phyloP scores from a whole-genome alignment of 768 basidiomycete species.

The Mycena epipterygia region DNA sequence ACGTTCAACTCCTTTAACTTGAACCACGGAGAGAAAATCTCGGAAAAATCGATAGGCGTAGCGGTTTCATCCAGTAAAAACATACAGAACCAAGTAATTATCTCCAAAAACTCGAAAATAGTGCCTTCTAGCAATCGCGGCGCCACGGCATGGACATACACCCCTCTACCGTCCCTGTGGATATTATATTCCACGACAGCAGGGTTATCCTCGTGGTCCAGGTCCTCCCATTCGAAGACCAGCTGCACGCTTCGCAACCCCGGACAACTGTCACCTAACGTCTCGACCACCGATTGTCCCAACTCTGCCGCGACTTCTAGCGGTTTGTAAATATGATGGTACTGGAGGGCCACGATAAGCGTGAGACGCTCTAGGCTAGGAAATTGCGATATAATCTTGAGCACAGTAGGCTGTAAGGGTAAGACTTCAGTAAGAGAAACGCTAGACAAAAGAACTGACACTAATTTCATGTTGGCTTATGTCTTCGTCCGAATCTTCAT shows the following conservation, averaged over 20 bases:
- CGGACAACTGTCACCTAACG: not conserved
- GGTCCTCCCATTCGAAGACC: not conserved
- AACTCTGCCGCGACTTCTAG: not conserved
- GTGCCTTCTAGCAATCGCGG: not conserved
- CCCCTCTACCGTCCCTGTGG: not conserved
- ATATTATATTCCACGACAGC: not conserved
- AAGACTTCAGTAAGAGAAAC: not conserved
- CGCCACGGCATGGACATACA: not conserved
- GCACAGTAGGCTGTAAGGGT: not conserved
- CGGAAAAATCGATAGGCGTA: too few relatives aligned
- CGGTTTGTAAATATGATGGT: not conserved
- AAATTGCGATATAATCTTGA: not conserved
- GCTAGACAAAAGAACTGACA: not conserved
- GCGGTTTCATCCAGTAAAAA: too few relatives aligned
- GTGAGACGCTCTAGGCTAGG: not conserved
- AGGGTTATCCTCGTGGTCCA: not conserved
- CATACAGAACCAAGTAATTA: too few relatives aligned
- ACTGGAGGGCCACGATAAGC: not conserved
- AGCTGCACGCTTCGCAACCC: not conserved
- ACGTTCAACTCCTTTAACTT: too few relatives aligned
- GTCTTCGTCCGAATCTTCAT: too few relatives aligned
- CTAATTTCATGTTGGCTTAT: not conserved
- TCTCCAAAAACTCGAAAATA: not conserved
- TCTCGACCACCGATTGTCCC: not conserved
- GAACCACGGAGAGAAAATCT: too few relatives aligned